These are phyloP conservation scores for Aspergillus uvarum DNA, from an alignment of 2,329 filamentous ascomycete species.

Conservation along the genomic window DNA sequence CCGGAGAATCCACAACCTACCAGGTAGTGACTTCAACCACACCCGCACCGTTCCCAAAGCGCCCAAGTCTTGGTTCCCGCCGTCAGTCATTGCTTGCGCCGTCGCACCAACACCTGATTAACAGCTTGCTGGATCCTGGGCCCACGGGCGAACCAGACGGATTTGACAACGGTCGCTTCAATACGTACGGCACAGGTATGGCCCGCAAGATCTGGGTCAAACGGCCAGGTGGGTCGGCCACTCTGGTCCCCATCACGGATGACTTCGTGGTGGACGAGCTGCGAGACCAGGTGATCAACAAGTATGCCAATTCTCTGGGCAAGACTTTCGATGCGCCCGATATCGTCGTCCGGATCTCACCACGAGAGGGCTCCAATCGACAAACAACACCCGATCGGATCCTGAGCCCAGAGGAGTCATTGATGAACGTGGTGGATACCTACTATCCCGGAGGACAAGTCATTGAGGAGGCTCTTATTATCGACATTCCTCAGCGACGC, in stretches of 20 bases:
- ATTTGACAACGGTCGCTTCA: constrained; percentile 18
- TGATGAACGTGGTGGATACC: constrained; percentile 72
- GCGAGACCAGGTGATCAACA: constrained; percentile 84
- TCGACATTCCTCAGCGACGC: constrained; percentile 75
- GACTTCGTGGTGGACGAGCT: constrained; percentile 94
- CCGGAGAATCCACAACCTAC: constrained; percentile 14
- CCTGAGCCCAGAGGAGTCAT: constrained; percentile 81
- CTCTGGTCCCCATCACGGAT: constrained; percentile 78
- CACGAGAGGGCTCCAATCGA: constrained; percentile 58
- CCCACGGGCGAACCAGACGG: constrained; percentile 24
- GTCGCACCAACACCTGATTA: constrained; percentile 41
- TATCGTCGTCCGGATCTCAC: constrained; percentile 72
- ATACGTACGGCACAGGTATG: constrained; percentile 33
- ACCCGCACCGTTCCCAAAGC: constrained; percentile 26
- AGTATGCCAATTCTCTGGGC: constrained; percentile 91
- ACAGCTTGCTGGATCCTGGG: constrained; percentile 33
- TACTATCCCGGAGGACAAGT: constrained; percentile 85
- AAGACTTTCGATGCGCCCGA: constrained; percentile 88
- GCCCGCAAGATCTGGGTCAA: constrained; percentile 89
- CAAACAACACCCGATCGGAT: constrained; percentile 60
- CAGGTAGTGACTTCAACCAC: constrained; percentile 8
- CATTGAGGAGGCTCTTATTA: constrained; percentile 84
- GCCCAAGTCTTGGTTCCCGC: constrained; percentile 36
- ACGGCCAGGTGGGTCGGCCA: constrained; percentile 79
- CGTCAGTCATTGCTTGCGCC: constrained; percentile 43